These are phyloP conservation scores for Jamesozyma hellenica DNA, from an alignment of 805 yeast genomes.

Conservation along the genomic window DNA sequence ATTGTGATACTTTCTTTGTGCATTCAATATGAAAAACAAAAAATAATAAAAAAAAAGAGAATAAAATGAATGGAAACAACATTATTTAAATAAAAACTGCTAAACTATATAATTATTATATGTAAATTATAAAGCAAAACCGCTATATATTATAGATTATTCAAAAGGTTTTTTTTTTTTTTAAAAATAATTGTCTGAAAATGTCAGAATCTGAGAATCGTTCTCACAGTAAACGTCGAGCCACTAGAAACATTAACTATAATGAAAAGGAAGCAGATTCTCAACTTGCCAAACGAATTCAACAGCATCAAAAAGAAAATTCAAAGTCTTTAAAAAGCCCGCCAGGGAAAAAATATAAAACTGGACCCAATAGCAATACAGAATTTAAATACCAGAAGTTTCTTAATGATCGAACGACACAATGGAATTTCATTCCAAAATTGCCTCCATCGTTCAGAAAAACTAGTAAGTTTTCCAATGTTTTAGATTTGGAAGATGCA, in stretches of 20 bases:
- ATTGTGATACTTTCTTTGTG: neutral
- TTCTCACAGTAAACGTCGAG: slow-evolving; percentile 6
- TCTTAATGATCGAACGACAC: slow-evolving; percentile 14
- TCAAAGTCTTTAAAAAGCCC: neutral
- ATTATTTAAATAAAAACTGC: too few relatives aligned
- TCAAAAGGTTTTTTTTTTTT: too few relatives aligned
- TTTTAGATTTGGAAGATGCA: slow-evolving; percentile 34
- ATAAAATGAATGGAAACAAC: too few relatives aligned
- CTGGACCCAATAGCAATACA: neutral
- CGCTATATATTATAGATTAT: too few relatives aligned
- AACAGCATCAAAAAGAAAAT: slow-evolving; percentile 9
- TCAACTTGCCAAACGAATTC: slow-evolving; percentile 16
- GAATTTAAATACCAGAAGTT: slow-evolving; percentile 17
- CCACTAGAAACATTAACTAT: slow-evolving; percentile 19
- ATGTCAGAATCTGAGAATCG: slow-evolving; percentile 2
- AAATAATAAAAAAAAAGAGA: too few relatives aligned
- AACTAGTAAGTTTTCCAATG: slow-evolving; percentile 28
- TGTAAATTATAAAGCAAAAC: too few relatives aligned
- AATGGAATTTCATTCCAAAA: slow-evolving; percentile 28
- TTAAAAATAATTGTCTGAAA: too few relatives aligned
- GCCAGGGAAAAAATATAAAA: too few relatives aligned
- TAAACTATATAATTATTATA: too few relatives aligned
- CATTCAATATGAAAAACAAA: too few relatives aligned
- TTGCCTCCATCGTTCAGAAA: slow-evolving; percentile 25
- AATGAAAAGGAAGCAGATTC: slow-evolving; percentile 23